These are phyloP conservation scores for Elongisporangium undulatum DNA, from an alignment of 352 stramenopile species.

Conservation along the genomic window DNA sequence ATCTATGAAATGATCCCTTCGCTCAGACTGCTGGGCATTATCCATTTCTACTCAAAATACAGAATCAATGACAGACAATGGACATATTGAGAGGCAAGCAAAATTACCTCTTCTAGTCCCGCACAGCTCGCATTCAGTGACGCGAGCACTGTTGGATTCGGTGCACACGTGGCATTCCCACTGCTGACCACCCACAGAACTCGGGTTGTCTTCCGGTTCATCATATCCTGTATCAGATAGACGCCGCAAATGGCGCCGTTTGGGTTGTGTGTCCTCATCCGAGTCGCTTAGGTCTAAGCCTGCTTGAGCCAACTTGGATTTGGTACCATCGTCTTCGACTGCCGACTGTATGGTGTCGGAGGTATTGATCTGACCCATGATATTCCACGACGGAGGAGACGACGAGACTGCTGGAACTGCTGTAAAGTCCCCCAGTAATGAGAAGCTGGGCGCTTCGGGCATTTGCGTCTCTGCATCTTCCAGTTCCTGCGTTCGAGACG, in stretches of 20 bases:
- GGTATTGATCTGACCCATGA: not conserved
- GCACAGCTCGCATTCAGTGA: constrained; percentile 16
- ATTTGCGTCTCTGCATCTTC: constrained; percentile 1
- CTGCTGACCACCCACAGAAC: not conserved
- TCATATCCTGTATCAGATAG: constrained; percentile 6
- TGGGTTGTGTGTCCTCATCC: constrained; percentile 24
- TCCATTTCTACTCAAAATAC: not conserved
- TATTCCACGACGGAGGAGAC: not conserved
- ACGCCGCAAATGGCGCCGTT: constrained; percentile 7
- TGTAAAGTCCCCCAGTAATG: not conserved
- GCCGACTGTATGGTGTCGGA: not conserved
- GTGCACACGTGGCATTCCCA: constrained; percentile 23
- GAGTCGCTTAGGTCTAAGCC: constrained; percentile 52
- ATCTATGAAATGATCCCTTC: constrained; percentile 24
- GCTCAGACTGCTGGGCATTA: not conserved
- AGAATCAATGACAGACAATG: not conserved
- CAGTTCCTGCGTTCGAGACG: not conserved
- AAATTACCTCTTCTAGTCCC: constrained; percentile 6
- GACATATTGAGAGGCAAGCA: not conserved
- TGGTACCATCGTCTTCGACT: not conserved
- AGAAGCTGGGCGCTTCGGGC: constrained; percentile 9
- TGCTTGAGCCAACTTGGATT: constrained; percentile 31
- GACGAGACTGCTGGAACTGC: not conserved
- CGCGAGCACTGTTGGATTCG: constrained; percentile 15
- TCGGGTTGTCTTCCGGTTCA: constrained; percentile 5